phyloP scores from a whole-genome alignment of 139 green algal species.

The Chlorella sp. region DNA sequence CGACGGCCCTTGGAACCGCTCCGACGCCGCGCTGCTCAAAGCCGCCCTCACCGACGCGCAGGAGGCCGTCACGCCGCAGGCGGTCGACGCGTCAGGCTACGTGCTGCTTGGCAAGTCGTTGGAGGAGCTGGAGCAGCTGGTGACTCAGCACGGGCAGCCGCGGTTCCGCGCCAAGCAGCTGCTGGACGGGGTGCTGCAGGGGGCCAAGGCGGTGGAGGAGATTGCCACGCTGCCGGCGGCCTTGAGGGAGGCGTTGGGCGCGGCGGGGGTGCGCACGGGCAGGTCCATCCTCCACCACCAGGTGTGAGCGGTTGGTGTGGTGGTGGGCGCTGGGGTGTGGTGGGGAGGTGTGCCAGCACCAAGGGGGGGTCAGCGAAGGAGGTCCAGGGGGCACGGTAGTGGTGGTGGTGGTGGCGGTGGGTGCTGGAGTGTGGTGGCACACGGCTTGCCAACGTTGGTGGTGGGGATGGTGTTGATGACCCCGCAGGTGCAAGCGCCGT shows the following conservation, averaged over 20 bases:
- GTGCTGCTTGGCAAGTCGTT: conserved; percentile 48
- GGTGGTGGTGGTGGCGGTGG: too few species aligned
- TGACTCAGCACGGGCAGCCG: conserved; percentile 34
- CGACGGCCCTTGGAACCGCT: conserved; percentile 34
- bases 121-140: conserved; percentile 49
- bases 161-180: conserved; percentile 68
- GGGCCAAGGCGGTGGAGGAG: not conserved
- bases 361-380: too few species aligned
- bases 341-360: too few species aligned
- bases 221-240: conserved; percentile 58
- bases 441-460: too few species aligned
- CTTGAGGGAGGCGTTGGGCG: conserved; percentile 43
- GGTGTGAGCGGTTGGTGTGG: conserved; percentile 11
- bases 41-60: conserved; percentile 17
- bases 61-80: not conserved
- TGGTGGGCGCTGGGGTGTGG: not conserved
- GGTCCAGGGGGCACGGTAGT: too few species aligned
- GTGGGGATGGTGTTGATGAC: too few species aligned
- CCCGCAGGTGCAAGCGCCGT: too few species aligned
- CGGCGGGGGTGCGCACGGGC: conserved; percentile 49
- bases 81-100: not conserved
- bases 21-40: conserved; percentile 23
- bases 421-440: too few species aligned
- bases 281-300: conserved; percentile 59
- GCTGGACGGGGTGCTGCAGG: conserved; percentile 39